Base-by-base conservation (phyloP, 2,329 filamentous ascomycete species). In the Stromatinia cepivora region DNA sequence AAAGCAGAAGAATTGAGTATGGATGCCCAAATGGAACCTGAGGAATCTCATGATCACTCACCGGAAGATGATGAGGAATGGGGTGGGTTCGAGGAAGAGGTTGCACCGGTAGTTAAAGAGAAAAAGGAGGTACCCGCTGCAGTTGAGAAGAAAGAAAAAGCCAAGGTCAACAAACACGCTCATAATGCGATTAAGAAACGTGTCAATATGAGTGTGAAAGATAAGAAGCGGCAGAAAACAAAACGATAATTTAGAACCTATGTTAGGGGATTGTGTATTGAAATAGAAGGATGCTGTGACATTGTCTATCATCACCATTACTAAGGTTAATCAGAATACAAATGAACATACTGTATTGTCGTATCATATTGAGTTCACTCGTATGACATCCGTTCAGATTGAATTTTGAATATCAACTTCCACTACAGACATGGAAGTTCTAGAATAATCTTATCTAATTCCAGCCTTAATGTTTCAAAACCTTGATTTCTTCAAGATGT, bases 61-160 rank as follows among this genome's bases (percentile, higher is more conserved):
- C 48, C 50, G 0, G 72, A 74, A 6, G 76, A 75, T 0, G 73
- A 75, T 0, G 77, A 77, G 4, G 79, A 80, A 6, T 76, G 75
- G 74, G 66, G 45, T 58, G 74, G 75, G 1, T 74, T 75, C 82
- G 82, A 81, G 77, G 79, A 69, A 80, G 82, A 67, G 53, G 54
- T n/a, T 22, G 45, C 66, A 25, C 46, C 48, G 36, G n/a, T 46
- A 0, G 72, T 73, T 3, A 75, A 74, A 0, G 73, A 76, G 0
- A 76, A 77, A 4, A 79, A 79, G 7, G 81, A 82, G 31, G 81
- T 81, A 54, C 73, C 73, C 67, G 67, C 45, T 28, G 70, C 73
- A 3, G 72, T 74, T 82, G 81, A 81, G 77, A 79, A 68, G 48
- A 66, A 69, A 52, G 66, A 45, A n/a, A 67, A 53, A 9, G 25